These are phyloP conservation scores for Spathaspora passalidarum DNA, from an alignment of 805 yeast species.

Conservation along the genomic window DNA sequence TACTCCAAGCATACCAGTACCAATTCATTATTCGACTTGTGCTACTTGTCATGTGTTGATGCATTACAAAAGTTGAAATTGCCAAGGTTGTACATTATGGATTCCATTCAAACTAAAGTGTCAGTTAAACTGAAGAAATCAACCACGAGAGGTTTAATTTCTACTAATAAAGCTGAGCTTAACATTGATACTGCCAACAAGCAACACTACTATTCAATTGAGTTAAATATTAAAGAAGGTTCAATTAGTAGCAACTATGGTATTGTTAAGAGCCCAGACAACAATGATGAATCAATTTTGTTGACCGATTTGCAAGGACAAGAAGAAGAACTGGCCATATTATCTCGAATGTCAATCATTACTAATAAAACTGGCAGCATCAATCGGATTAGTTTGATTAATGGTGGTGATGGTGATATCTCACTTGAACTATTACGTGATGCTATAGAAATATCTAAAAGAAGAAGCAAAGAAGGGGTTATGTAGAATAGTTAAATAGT, in stretches of 20 bases:
- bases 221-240: slow-evolving; percentile 38
- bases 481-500: neutral
- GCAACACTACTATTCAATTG: slow-evolving; percentile 29
- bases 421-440: slow-evolving; percentile 44
- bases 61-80: slow-evolving; percentile 60
- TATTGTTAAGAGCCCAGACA: slow-evolving; percentile 32
- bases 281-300: slow-evolving; percentile 22
- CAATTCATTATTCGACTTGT: slow-evolving; percentile 78
- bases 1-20: slow-evolving; percentile 56
- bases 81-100: slow-evolving; percentile 70
- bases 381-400: slow-evolving; percentile 45
- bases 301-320: slow-evolving; percentile 82
- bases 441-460: slow-evolving; percentile 40
- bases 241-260: slow-evolving; percentile 56
- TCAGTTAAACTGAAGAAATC: slow-evolving; percentile 45
- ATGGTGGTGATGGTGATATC: slow-evolving; percentile 44
- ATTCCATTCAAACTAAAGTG: slow-evolving; percentile 50
- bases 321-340: slow-evolving; percentile 66
- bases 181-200: slow-evolving; percentile 49
- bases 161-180: slow-evolving; percentile 43
- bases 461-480: slow-evolving; percentile 8
- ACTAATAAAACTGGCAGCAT: slow-evolving; percentile 15
- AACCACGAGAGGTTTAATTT: slow-evolving; percentile 39
- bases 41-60: slow-evolving; percentile 63
- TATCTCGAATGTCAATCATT: slow-evolving; percentile 51